These are phyloP conservation scores for Populus ilicifolia DNA, from an alignment of 345 rosid species.

Conservation along the genomic window DNA sequence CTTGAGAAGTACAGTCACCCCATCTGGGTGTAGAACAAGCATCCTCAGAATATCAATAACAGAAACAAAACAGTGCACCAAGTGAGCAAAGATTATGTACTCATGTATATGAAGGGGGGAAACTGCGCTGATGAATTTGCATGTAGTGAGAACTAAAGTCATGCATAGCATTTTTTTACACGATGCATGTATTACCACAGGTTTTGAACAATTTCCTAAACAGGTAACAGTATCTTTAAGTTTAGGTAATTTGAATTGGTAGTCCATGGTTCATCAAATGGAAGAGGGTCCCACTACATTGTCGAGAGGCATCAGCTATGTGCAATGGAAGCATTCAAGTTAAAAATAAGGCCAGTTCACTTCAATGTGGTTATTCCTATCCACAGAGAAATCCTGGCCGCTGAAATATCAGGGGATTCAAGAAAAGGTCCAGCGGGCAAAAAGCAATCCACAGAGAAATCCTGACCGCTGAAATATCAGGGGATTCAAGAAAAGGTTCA, in stretches of 20 bases:
- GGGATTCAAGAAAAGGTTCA: too few species aligned
- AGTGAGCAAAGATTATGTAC: background rate
- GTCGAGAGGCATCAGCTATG: background rate
- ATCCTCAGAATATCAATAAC: conserved; percentile 84
- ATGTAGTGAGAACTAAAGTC: background rate
- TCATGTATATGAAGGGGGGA: background rate
- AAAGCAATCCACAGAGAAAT: too few species aligned
- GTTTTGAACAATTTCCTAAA: background rate
- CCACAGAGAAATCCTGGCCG: too few species aligned
- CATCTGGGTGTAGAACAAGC: conserved; percentile 85
- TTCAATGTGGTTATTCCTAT: too few species aligned
- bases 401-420: too few species aligned
- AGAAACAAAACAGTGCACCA: conserved; percentile 32
- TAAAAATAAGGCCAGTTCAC: too few species aligned
- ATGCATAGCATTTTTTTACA: background rate
- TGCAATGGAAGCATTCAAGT: too few species aligned
- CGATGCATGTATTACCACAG: background rate
- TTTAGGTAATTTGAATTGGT: background rate
- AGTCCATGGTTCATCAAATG: background rate
- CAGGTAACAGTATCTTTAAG: background rate
- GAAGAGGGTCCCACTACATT: background rate
- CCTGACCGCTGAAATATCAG: too few species aligned
- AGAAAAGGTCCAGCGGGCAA: too few species aligned
- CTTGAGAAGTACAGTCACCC: conserved; percentile 61
- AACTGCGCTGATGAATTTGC: background rate